Evolutionary conservation across 805 yeast species (phyloP).

Genomic region (Ogataea sp.): DNA sequence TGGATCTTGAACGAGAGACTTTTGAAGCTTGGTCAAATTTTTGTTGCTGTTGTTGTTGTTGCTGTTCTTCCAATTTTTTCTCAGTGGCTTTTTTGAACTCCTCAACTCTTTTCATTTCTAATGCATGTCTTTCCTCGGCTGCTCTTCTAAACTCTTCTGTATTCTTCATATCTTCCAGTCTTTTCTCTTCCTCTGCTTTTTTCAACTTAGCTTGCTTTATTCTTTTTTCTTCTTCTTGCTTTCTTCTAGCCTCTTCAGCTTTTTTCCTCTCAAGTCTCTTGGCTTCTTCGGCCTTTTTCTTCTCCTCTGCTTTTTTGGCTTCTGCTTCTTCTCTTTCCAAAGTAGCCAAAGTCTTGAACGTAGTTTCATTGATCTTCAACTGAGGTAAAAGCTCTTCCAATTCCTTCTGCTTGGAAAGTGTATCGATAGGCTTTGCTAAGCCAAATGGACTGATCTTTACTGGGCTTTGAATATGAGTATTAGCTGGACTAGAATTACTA

Average conservation of each 20-base stretch:
- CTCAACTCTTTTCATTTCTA: not conserved
- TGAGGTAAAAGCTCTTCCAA: conserved; percentile 41
- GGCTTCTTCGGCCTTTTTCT: not conserved
- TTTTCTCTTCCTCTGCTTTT: not conserved
- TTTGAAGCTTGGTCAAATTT: not conserved
- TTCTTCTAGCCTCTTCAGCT: not conserved
- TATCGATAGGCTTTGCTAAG: conserved; percentile 78
- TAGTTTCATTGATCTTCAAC: conserved; percentile 38
- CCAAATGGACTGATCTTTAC: conserved; percentile 72
- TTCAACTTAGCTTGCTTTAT: not conserved
- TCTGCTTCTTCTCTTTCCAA: conserved; percentile 11
- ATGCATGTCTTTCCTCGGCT: not conserved
- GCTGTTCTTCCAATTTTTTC: not conserved
- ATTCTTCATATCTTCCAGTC: not conserved
- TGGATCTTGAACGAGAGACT: not conserved
- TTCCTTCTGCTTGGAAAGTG: conserved; percentile 54
- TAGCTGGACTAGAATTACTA: too few relatives aligned
- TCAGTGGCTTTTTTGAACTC: not conserved
- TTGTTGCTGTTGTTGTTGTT: not conserved
- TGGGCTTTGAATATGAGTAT: too few relatives aligned
- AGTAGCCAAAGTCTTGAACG: conserved; percentile 22
- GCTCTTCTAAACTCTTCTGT: not conserved
- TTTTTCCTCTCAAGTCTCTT: not conserved
- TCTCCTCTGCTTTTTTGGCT: conserved; percentile 1
- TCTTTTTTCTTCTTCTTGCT: not conserved